Evolutionary conservation across 441 rosid species (phyloP).

Genomic region (Pelargonium myrrhifolium): DNA sequence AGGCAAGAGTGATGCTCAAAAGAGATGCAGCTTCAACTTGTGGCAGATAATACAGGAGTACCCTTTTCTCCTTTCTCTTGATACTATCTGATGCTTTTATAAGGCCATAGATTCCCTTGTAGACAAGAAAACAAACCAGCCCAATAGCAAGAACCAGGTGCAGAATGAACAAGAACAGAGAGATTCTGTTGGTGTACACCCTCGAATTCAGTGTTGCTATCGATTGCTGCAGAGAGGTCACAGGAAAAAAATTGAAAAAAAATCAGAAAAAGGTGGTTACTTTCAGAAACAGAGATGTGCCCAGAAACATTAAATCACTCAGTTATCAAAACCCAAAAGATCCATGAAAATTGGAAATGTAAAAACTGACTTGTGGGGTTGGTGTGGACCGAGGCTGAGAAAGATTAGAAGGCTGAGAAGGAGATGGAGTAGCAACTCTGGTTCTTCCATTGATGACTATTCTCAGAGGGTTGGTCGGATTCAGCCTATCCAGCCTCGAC

Average conservation of each 20-base stretch:
- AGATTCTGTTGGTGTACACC: slow-evolving; percentile 66
- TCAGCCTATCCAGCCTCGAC: slow-evolving; percentile 58
- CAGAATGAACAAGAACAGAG: slow-evolving; percentile 54
- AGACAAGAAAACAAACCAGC: slow-evolving; percentile 67
- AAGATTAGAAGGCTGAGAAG: slow-evolving; percentile 33
- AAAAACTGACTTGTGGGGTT: slow-evolving; percentile 55
- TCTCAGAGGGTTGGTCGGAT: slow-evolving; percentile 80
- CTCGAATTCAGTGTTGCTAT: slow-evolving; percentile 61
- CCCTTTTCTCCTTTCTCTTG: slow-evolving; percentile 48
- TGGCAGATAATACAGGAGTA: slow-evolving; percentile 53
- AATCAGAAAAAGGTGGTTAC: not conserved
- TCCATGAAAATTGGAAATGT: not conserved
- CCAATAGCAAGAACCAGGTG: slow-evolving; percentile 58
- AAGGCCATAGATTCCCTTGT: slow-evolving; percentile 76
- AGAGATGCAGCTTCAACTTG: slow-evolving; percentile 85
- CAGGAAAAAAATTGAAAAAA: slow-evolving; percentile 12
- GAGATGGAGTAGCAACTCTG: slow-evolving; percentile 43
- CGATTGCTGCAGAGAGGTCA: slow-evolving; percentile 37
- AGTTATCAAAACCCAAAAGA: no score
- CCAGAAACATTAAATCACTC: not conserved
- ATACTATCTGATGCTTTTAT: slow-evolving; percentile 38
- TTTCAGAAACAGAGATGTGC: not conserved
- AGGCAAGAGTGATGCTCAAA: slow-evolving; percentile 73
- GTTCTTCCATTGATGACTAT: slow-evolving; percentile 36
- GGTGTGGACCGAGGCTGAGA: slow-evolving; percentile 68